Evolutionary conservation across 331 rosid species (phyloP).

Genomic region (Phaseolus coccineus): DNA sequence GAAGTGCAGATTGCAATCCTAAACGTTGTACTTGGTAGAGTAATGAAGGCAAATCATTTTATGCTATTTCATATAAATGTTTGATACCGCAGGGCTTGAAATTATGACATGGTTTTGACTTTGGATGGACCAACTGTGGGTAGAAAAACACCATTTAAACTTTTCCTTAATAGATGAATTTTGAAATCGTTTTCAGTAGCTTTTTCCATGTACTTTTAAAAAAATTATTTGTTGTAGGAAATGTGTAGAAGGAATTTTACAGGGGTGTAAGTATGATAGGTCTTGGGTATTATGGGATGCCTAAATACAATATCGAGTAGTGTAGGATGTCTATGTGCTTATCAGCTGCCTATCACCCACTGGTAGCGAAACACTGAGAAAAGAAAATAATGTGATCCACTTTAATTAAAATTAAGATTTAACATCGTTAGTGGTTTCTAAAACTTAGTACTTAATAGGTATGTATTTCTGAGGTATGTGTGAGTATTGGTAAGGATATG

Average conservation of each 20-base stretch:
- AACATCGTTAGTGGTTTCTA: not conserved
- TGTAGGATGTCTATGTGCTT: too few species aligned
- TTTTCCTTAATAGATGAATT: not conserved
- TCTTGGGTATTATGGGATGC: too few species aligned
- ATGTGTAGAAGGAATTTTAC: not conserved
- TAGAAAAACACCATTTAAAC: not conserved
- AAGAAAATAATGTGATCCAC: not conserved
- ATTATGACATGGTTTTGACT: not conserved
- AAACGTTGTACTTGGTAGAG: constrained; percentile 16
- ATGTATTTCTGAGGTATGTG: not conserved
- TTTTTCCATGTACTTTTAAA: not conserved
- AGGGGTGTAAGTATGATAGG: not conserved
- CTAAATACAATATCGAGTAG: too few species aligned
- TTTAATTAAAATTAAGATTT: constrained; percentile 7
- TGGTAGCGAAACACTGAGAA: not conserved
- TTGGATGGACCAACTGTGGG: not conserved
- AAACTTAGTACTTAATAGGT: not conserved
- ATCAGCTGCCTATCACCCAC: not conserved
- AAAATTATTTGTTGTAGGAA: not conserved
- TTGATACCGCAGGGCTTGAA: not conserved
- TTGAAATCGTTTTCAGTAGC: not conserved
- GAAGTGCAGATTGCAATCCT: not conserved
- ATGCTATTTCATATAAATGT: constrained; percentile 12
- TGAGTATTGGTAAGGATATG: not conserved
- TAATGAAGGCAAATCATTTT: not conserved